These are phyloP conservation scores for Fusarium illudens DNA, from an alignment of 2,329 filamentous ascomycete genomes.

Conservation along the genomic window DNA sequence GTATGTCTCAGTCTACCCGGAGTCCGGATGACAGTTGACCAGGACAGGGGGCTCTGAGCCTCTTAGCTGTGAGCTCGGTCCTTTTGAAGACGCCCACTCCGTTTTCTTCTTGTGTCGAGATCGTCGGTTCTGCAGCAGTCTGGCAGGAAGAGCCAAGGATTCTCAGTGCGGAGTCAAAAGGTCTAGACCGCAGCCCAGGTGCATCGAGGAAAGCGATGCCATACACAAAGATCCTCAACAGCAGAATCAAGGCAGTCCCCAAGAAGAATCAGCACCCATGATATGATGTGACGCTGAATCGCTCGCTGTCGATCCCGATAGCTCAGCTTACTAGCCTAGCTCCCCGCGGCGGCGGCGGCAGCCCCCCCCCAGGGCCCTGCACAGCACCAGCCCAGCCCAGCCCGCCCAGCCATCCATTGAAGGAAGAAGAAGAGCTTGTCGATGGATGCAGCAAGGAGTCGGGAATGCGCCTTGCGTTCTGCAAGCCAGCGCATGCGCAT, in stretches of 20 bases:
- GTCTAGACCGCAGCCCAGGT: background rate
- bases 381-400: constrained; percentile 8
- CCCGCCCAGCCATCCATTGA: too few relatives aligned
- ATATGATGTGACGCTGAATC: constrained; percentile 17
- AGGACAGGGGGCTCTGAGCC: constrained; percentile 6
- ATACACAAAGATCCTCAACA: background rate
- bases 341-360: background rate
- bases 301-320: constrained; percentile 19
- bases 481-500: constrained; percentile 32
- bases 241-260: background rate
- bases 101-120: background rate
- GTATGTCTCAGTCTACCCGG: constrained; percentile 29
- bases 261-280: constrained; percentile 8
- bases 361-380: background rate
- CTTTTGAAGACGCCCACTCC: background rate
- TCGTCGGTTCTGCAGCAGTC: constrained; percentile 4
- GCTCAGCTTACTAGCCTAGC: constrained; percentile 14
- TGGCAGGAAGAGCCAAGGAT: background rate
- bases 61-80: background rate
- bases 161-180: background rate
- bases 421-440: too few relatives aligned
- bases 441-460: constrained; percentile 20
- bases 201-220: background rate
- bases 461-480: constrained; percentile 25
- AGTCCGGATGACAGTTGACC: constrained; percentile 21